Percentiles rank a stretch among this genome's conserved stretches.
These are phyloP conservation scores for Wallacemonas collosoma DNA, from an alignment of 208 protist genomes.

Conservation along the genomic window DNA sequence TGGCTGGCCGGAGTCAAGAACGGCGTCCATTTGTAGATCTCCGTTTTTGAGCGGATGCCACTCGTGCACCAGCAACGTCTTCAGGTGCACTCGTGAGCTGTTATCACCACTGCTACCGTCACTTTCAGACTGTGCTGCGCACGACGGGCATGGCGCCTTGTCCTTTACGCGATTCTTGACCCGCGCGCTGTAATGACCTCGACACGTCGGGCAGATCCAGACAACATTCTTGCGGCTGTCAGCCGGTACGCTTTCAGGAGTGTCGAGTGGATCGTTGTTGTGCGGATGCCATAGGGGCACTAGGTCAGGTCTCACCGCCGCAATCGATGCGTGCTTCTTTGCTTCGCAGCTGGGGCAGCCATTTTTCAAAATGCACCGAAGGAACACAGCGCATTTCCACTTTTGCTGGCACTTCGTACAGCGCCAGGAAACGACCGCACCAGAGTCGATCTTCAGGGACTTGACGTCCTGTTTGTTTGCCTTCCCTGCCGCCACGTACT, in stretches of 20 bases:
- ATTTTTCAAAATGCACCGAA: conserved; percentile 69
- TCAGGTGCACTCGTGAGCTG: conserved; percentile 1
- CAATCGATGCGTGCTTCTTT: conserved; percentile 32
- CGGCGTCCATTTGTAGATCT: conserved; percentile 61
- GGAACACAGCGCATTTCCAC: conserved; percentile 73
- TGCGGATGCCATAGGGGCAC: conserved; percentile 57
- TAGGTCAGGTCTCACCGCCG: conserved; percentile 40
- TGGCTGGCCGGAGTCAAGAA: conserved; percentile 25
- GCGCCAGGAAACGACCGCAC: conserved; percentile 53
- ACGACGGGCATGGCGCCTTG: conserved; percentile 64
- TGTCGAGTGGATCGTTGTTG: conserved; percentile 71
- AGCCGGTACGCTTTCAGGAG: conserved; percentile 36
- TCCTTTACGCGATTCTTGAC: conserved; percentile 65
- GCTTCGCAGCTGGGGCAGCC: conserved; percentile 62
- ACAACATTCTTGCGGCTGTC: conserved; percentile 46
- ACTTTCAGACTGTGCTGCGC: conserved; percentile 12
- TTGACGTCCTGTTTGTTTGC: conserved; percentile 38
- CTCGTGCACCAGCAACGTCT: conserved; percentile 50
- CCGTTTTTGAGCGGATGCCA: conserved; percentile 87
- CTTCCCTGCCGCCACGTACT: conserved; percentile 51
- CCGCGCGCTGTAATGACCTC: conserved; percentile 55
- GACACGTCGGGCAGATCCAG: conserved; percentile 65
- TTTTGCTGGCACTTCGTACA: conserved; percentile 51
- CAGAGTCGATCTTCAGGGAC: conserved; percentile 47
- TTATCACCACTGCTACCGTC: conserved; percentile 39